Evolutionary conservation across 1,284 basidiomycete genomes (phyloP).

Genomic region (Microbotryum lychnidis-dioicae): DNA sequence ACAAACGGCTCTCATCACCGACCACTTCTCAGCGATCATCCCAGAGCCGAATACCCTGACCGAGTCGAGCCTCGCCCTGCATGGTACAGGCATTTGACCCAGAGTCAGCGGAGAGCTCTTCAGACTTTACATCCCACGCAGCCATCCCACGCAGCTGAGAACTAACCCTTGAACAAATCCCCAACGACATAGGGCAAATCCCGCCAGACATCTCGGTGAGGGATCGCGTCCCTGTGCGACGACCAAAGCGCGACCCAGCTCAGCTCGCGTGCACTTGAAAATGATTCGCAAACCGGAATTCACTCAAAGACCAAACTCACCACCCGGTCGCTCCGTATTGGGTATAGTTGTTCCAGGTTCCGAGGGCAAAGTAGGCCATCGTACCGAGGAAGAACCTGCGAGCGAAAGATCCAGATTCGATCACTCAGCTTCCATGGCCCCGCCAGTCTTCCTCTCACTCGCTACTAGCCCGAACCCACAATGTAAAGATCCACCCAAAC

Average conservation of each 20-base stretch:
- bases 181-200: slow-evolving; percentile 73
- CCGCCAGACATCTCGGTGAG: slow-evolving; percentile 63
- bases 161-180: slow-evolving; percentile 48
- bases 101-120: not conserved
- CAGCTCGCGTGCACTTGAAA: too few relatives aligned
- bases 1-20: too few relatives aligned
- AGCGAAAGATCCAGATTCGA: too few relatives aligned
- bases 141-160: too few relatives aligned
- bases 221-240: slow-evolving; percentile 35
- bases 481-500: slow-evolving; percentile 57
- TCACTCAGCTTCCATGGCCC: too few relatives aligned
- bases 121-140: too few relatives aligned
- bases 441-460: too few relatives aligned
- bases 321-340: slow-evolving; percentile 68
- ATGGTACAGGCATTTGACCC: not conserved
- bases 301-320: slow-evolving; percentile 43
- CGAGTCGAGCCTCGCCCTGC: slow-evolving; percentile 3
- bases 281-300: too few relatives aligned
- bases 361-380: slow-evolving; percentile 59
- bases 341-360: slow-evolving; percentile 73
- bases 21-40: not conserved
- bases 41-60: slow-evolving; percentile 3
- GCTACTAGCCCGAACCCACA: slow-evolving; percentile 48
- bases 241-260: not conserved
- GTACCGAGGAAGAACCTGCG: slow-evolving; percentile 58